Percentiles rank a stretch among this genome's conserved stretches.
phyloP scores from a whole-genome alignment of 1,139 yeast genomes.

The Saccharomyces hybrid region DNA sequence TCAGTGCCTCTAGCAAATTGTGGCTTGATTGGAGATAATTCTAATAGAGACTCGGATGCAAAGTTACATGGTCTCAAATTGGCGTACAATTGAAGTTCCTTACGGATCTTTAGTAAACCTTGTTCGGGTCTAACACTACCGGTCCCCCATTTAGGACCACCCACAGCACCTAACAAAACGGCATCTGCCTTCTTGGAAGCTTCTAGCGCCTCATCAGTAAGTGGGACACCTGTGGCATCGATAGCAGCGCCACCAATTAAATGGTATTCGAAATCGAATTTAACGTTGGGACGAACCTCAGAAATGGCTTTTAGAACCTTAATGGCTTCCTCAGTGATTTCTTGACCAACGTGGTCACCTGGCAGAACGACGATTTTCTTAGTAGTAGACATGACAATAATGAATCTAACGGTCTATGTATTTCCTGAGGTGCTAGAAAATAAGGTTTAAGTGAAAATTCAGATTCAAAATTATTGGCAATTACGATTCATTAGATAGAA shows the following conservation, averaged over 20 bases:
- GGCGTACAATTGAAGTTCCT: slow-evolving; percentile 89
- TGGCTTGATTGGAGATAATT: slow-evolving; percentile 78
- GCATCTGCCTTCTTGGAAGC: slow-evolving; percentile 89
- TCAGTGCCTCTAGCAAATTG: slow-evolving; percentile 85
- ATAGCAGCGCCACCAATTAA: slow-evolving; percentile 97
- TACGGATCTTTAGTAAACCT: slow-evolving; percentile 87
- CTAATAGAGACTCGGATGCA: slow-evolving; percentile 76
- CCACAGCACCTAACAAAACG: slow-evolving; percentile 92
- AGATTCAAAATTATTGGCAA: too few relatives aligned
- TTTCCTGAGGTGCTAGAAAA: not conserved
- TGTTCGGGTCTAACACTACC: slow-evolving; percentile 94
- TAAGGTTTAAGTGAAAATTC: too few relatives aligned
- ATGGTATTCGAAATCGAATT: slow-evolving; percentile 73
- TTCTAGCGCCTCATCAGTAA: slow-evolving; percentile 78
- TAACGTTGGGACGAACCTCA: slow-evolving; percentile 50
- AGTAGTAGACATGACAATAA: slow-evolving; percentile 13
- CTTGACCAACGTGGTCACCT: slow-evolving; percentile 96
- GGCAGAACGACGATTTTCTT: slow-evolving; percentile 82
- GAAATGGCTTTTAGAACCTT: slow-evolving; percentile 80
- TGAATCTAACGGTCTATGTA: not conserved
- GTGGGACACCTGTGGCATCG: slow-evolving; percentile 90
- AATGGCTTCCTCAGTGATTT: slow-evolving; percentile 81
- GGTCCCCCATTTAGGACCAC: slow-evolving; percentile 96
- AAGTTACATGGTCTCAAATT: slow-evolving; percentile 95
- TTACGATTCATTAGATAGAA: not conserved